Evolutionary conservation across 805 yeast species (phyloP).

Genomic region (Saturnispora serradocipensis): DNA sequence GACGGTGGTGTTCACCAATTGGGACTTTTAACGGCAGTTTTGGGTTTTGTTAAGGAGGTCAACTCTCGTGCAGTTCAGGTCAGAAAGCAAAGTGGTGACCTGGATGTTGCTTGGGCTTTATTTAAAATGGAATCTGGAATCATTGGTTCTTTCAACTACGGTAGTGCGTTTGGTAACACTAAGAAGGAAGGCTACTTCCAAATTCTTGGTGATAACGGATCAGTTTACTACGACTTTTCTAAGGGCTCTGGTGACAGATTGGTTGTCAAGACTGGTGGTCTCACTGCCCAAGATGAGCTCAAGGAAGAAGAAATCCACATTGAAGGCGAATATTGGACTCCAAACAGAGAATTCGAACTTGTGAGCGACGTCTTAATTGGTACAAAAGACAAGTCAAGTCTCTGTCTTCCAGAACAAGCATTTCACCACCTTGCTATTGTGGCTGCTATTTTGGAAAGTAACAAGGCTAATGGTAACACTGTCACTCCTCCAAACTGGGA

Average conservation of each 20-base stretch:
- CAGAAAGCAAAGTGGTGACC: slow-evolving; percentile 68
- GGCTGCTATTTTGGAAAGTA: slow-evolving; percentile 75
- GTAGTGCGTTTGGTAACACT: slow-evolving; percentile 79
- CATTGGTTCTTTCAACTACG: slow-evolving; percentile 81
- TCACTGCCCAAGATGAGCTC: slow-evolving; percentile 41
- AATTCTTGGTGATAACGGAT: slow-evolving; percentile 74
- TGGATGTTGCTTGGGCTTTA: slow-evolving; percentile 71
- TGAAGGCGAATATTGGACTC: slow-evolving; percentile 35
- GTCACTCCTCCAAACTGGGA: slow-evolving; percentile 12
- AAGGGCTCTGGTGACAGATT: slow-evolving; percentile 36
- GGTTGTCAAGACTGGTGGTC: slow-evolving; percentile 41
- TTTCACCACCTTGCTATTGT: slow-evolving; percentile 91
- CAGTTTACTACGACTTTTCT: slow-evolving; percentile 58
- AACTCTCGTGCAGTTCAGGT: slow-evolving; percentile 74
- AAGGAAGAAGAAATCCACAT: slow-evolving; percentile 27
- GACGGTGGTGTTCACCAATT: slow-evolving; percentile 97
- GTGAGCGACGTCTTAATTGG: slow-evolving; percentile 31
- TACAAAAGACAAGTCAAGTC: slow-evolving; percentile 17
- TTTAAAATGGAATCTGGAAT: slow-evolving; percentile 47
- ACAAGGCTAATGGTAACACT: slow-evolving; percentile 35
- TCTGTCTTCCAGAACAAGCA: slow-evolving; percentile 58
- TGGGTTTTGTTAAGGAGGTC: slow-evolving; percentile 65
- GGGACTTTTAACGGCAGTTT: slow-evolving; percentile 72
- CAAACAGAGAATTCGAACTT: slow-evolving; percentile 37
- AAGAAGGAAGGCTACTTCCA: slow-evolving; percentile 58